Percentiles rank a stretch among this genome's conserved stretches.
These are phyloP conservation scores for Candida tibetensis DNA, from an alignment of 805 yeast species.

Conservation along the genomic window DNA sequence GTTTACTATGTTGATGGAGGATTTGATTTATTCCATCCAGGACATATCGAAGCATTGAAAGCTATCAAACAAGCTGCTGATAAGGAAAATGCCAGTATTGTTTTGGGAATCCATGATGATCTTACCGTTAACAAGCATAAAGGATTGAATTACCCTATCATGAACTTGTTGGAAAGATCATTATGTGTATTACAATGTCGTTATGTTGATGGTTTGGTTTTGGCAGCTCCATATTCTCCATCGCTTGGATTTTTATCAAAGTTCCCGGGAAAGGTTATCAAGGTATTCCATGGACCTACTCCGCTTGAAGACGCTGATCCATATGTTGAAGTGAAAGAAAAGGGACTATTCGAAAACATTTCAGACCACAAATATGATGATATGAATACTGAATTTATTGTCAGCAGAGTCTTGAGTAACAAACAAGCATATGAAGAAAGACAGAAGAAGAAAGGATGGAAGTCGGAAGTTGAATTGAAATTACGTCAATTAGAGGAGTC, in stretches of 20 bases:
- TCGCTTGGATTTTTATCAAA: constrained; percentile 34
- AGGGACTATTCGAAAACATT: constrained; percentile 39
- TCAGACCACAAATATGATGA: constrained; percentile 59
- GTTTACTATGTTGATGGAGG: constrained; percentile 72
- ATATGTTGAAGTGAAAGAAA: constrained; percentile 32
- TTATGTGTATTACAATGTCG: constrained; percentile 85
- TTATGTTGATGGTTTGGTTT: constrained; percentile 74
- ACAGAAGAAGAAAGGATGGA: constrained; percentile 84
- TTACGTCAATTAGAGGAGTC: constrained; percentile 22
- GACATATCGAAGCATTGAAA: constrained; percentile 76
- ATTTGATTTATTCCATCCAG: constrained; percentile 91
- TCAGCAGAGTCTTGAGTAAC: constrained; percentile 67
- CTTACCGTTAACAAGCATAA: constrained; percentile 49
- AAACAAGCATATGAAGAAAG: constrained; percentile 77
- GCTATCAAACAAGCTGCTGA: constrained; percentile 41
- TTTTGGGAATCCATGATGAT: constrained; percentile 71
- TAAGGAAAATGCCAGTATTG: constrained; percentile 42
- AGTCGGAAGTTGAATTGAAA: constrained; percentile 46
- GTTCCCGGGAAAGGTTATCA: constrained; percentile 37
- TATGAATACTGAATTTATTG: constrained; percentile 69
- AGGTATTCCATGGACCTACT: constrained; percentile 62
- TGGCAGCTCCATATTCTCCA: constrained; percentile 65
- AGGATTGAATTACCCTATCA: constrained; percentile 73
- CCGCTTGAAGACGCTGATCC: constrained; percentile 31
- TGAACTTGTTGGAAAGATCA: constrained; percentile 84